Base-by-base conservation (phyloP, 306 rosid genomes). In the Gastrolobium villosum region DNA sequence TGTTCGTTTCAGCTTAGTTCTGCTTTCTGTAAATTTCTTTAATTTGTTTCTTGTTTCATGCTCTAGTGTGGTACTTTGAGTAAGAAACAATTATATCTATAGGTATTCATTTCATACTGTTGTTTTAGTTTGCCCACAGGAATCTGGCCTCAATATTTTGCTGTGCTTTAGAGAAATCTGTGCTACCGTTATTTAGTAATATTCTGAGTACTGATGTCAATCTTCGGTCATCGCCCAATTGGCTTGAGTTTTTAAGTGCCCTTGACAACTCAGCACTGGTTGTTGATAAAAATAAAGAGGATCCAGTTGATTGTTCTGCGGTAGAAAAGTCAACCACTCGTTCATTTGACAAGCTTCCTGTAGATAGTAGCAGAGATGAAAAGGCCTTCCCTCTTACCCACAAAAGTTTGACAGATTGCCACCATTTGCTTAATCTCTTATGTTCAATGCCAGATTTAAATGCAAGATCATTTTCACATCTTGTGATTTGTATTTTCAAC, bases 111-210 rank as follows among this genome's bases (percentile, higher is more conserved):
- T 85, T 39, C 57, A 10, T 78, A 66, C 70, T 82, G 14, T 86
- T 86, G 84, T 80, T 78, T 83, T 86, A 90, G 99, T 90, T 91
- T 94, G 89, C 85, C 81, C 10, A 87, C 95, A 89, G 94, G 90
- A 83, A 80, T 72, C 79, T 94, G 72, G 91, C 93, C 78, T 84
- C 86, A 14, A 84, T 86, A 75, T 88, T 90, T 71, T 94, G 97
- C 86, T 72, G 44, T 65, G 92, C 88, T 57, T 69, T 94, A 85
- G 88, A 88, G 88, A 84, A 87, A 79, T 81, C 77, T 4, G 88
- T 82, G 74, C 65, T 74, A 3, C 87, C 81, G 1, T 77, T 84
- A 53, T 80, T 82, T 72, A 52, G 76, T 64, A 82, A 76, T 77
- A 14, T 65, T 61, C 49, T 82, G 9, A 65, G 61, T 52, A 37